phyloP scores from a whole-genome alignment of 495 filamentous ascomycete genomes.

The Penicillium paxilli region DNA sequence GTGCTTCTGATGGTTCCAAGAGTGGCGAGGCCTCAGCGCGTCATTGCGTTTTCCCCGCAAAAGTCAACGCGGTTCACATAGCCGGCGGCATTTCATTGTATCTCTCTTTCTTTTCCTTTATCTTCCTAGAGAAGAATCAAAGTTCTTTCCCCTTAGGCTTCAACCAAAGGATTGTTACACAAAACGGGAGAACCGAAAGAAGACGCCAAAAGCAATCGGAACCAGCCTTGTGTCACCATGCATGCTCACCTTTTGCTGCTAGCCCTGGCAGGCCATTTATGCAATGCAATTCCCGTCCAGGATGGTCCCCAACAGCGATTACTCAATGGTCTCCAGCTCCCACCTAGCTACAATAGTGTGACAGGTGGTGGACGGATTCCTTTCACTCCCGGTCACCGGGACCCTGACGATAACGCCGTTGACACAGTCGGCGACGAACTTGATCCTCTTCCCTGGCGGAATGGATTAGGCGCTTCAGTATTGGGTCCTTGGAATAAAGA shows the following conservation, averaged over 20 bases:
- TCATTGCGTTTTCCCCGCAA: neutral
- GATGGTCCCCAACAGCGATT: neutral
- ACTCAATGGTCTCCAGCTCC: neutral
- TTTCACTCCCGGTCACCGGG: conserved; percentile 40
- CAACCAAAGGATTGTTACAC: neutral
- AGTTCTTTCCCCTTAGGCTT: neutral
- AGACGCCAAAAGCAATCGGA: neutral
- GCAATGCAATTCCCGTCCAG: neutral
- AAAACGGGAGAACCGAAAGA: too few species aligned
- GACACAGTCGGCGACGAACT: conserved; percentile 58
- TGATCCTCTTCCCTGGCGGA: conserved; percentile 64
- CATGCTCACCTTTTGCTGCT: neutral
- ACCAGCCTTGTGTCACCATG: neutral
- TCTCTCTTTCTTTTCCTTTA: neutral
- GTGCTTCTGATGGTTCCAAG: neutral
- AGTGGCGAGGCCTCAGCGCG: neutral
- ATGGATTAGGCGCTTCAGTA: conserved; percentile 61
- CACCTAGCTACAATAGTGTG: neutral
- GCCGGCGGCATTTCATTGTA: neutral
- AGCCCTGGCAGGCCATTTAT: neutral
- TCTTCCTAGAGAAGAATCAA: too few species aligned
- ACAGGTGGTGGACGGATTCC: conserved; percentile 14
- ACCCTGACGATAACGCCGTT: conserved; percentile 51
- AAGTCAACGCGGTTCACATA: too few species aligned
- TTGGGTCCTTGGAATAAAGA: conserved; percentile 65